A percentile compares a stretch with the other conserved stretches of the same genome.
These are phyloP conservation scores for Fragaria iinumae DNA, from an alignment of 306 rosid genomes.

Conservation along the genomic window DNA sequence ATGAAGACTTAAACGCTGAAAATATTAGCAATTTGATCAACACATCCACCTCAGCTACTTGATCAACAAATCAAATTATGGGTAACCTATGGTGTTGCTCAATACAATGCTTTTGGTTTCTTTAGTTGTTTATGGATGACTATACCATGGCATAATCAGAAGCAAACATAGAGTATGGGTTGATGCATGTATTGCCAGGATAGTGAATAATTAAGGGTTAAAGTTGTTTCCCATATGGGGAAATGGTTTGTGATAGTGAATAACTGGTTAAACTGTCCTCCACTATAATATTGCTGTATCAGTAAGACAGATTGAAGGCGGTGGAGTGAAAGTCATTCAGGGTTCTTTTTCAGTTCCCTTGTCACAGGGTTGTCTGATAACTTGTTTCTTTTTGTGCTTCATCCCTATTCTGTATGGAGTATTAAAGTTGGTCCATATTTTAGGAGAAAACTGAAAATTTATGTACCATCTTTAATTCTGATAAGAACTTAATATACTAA, in stretches of 20 bases:
- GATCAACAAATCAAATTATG: not conserved
- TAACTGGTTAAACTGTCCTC: not conserved
- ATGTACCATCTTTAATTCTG: not conserved
- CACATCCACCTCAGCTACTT: not conserved
- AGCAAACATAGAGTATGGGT: not conserved
- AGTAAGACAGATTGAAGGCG: not conserved
- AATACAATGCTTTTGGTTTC: not conserved
- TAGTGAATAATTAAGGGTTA: not conserved
- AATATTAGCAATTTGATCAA: not conserved
- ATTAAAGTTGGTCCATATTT: not conserved
- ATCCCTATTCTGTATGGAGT: not conserved
- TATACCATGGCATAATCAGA: not conserved
- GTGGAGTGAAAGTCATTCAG: not conserved
- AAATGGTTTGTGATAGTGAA: not conserved
- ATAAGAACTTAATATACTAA: not conserved
- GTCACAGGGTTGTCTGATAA: not conserved
- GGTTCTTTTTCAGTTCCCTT: not conserved
- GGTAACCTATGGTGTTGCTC: not conserved
- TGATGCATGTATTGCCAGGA: not conserved
- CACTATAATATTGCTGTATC: not conserved
- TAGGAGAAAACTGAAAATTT: not conserved
- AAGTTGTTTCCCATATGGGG: not conserved
- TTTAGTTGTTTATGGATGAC: not conserved
- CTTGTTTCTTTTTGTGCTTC: not conserved
- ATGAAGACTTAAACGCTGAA: not conserved